Evolutionary conservation across 257 asterid genomes (phyloP).

Genomic region (Solanum verrucosum): DNA sequence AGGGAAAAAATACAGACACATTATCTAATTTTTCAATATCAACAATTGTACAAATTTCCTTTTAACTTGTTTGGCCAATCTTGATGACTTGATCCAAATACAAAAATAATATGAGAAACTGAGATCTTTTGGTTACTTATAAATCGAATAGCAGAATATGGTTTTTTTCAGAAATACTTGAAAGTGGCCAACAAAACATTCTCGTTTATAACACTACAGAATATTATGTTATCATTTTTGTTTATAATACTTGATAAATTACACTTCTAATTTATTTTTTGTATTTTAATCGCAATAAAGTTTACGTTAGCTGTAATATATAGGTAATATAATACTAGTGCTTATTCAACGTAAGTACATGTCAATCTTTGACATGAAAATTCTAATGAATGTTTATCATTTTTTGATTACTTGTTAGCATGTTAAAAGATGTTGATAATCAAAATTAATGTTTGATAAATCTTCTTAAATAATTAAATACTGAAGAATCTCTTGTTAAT

Average conservation of each 20-base stretch:
- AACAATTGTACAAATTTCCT: neutral
- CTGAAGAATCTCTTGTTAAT: neutral
- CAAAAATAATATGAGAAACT: neutral
- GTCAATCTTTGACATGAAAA: neutral
- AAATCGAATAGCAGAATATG: no score
- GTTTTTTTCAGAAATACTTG: no score
- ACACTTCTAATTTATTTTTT: neutral
- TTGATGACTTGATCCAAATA: neutral
- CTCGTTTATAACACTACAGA: no score
- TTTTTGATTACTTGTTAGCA: neutral
- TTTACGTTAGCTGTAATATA: neutral
- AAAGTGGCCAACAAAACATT: no score
- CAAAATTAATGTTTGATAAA: neutral
- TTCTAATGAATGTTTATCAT: neutral
- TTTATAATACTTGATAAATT: neutral
- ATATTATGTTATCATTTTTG: neutral
- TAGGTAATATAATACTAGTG: neutral
- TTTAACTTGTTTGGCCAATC: neutral
- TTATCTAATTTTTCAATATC: neutral
- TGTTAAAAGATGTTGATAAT: neutral
- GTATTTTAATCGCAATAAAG: neutral
- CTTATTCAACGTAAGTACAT: neutral
- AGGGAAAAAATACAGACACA: no score
- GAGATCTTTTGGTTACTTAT: neutral
- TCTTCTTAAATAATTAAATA: neutral